Base-by-base conservation (phyloP, 257 asterid genomes). In the Jacaranda copaia region DNA sequence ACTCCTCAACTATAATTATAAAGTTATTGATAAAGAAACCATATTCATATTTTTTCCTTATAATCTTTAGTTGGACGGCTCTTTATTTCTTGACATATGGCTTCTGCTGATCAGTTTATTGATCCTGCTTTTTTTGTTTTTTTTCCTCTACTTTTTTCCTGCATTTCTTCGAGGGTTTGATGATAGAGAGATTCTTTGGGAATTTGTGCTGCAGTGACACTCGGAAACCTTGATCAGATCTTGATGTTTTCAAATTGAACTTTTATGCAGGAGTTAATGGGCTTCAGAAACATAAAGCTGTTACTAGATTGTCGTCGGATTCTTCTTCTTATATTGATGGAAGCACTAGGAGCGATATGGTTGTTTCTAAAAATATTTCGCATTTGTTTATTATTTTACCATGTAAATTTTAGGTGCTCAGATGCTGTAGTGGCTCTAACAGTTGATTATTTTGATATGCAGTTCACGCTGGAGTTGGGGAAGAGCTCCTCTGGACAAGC, bases 211-310 rank as follows among this genome's bases (percentile, higher is more conserved):
- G 58, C 12, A 42, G 32, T 58, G 58, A 52, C 43, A 56, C 40
- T 19, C 40, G 18, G 53, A 76, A 58, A 7, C 51, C 43, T 77
- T 36, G 74, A 36, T 15, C 8, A 49, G 59, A 13, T 69, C 2
- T 74, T 77, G 25, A 25, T 45, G 62, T 69, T 72, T 25, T 36
- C 7, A 5, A 36, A 64, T 72, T 79, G 64, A 52, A 60, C 62
- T 77, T 57, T n/a, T 79, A 40, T 75, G 80, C 96, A 92, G 97
- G 85, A 81, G 49, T 72, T 73, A 74, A 16, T 49, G 80, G 68
- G 74, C 66, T 16, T 72, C 82, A 56, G 51, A 82, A 81, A 65
- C 72, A 74, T 66, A 81, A 58, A 63, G 63, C 81, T 77, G 75
- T 20, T 63, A 66, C 79, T 58, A 77, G 78, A 52, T 45, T 66